Evolutionary conservation across 2,329 filamentous ascomycete genomes (phyloP), one percentile per base, ranked within the genome.

Genomic region (Myriosclerotinia duriaeana): DNA sequence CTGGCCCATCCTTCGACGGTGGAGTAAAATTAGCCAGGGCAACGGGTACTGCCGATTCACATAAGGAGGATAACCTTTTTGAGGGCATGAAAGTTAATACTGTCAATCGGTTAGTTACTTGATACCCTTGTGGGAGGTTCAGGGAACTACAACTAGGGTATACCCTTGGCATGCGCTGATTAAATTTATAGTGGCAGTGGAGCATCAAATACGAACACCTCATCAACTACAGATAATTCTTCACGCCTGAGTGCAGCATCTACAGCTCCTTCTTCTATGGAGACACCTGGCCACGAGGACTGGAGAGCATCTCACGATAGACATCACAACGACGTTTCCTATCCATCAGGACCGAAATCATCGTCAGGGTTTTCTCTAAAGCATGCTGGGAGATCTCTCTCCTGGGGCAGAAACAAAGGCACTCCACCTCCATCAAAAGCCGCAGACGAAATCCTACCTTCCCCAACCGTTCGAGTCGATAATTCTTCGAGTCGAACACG

Each of bases 191-290:
- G 75, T 71, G 74, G 74, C 65, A 77, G 76, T 74, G 75, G 74
- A 67, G 72, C 72, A 53, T 77, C 76, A 4, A 76, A 77, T 65
- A 74, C 74, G 46, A 76, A 76, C 69, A 76, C 74, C 46, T 69
- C 72, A 58, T 77, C 75, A 30, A 76, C 74, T 4, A 73, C 75
- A 53, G 75, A 76, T 58, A 75, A 77, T 68, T 77, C 76, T 1
- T 77, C 76, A 15, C 71, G 76, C 54, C 63, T 76, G 54, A 77
- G 76, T 68, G 75, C 74, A 53, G 71, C 74, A 50, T 77, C 76
- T 44, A 77, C 76, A 30, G 72, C 75, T 20, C 73, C 76, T 38
- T 77, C 76, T 20, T 77, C 75, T 7, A 76, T 72, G 53, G 74
- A 76, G 66, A 58, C 68, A 48, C 67, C 69, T 26, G 70, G 70